Conservation (phyloP, 2,329 filamentous ascomycete species). For the Paraphaeosphaeria sporulosa region DNA sequence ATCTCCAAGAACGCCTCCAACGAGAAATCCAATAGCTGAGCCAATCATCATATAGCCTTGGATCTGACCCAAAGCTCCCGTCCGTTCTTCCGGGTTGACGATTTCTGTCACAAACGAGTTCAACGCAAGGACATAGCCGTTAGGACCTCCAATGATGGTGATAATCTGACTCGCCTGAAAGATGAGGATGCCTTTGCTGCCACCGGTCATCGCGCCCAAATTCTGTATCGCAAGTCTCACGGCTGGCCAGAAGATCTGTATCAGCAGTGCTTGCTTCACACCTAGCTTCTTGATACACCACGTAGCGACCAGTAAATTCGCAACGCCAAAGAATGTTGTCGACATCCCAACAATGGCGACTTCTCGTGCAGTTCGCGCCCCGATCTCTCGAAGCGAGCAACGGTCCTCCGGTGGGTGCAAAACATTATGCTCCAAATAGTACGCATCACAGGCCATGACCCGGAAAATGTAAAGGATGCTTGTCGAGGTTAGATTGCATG, state of each 20-base stretch:
- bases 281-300: conserved; percentile 73
- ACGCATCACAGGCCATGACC: conserved; percentile 75
- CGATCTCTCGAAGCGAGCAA: conserved; percentile 68
- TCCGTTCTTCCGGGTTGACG: conserved; percentile 66
- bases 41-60: conserved; percentile 74
- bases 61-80: conserved; percentile 69
- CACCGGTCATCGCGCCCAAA: conserved; percentile 68
- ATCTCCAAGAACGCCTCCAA: conserved; percentile 71
- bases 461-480: conserved; percentile 70
- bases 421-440: conserved; percentile 66
- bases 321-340: conserved; percentile 71
- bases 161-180: conserved; percentile 73
- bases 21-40: conserved; percentile 68
- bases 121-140: conserved; percentile 72
- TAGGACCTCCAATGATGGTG: conserved; percentile 72
- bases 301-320: conserved; percentile 72
- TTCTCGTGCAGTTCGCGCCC: conserved; percentile 69
- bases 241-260: conserved; percentile 71
- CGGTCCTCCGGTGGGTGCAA: conserved; percentile 57
- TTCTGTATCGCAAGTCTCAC: conserved; percentile 70
- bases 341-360: conserved; percentile 71
- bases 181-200: conserved; percentile 69
- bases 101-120: conserved; percentile 74
- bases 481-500: neutral
- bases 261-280: conserved; percentile 67